Percentiles rank a stretch among this genome's conserved stretches.
phyloP scores from a whole-genome alignment of 75 land plant species.

The Larix kaempferi region DNA sequence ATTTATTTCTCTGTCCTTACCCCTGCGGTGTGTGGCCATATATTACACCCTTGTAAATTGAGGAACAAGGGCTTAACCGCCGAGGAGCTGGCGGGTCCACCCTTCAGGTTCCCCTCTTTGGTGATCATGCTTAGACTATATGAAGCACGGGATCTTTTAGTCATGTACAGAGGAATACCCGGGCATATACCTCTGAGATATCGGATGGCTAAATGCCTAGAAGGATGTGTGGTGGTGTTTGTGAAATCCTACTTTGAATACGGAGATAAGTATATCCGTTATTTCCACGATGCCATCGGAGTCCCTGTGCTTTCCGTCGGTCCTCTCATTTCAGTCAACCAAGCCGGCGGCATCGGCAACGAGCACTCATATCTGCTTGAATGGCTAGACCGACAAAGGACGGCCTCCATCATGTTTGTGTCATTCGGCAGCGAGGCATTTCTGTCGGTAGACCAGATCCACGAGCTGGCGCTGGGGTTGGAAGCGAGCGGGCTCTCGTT shows the following conservation, averaged over 20 bases:
- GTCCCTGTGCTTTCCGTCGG: neutral
- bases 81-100: neutral
- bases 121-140: neutral
- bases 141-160: neutral
- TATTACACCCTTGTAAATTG: neutral
- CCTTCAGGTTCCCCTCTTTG: neutral
- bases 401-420: slow-evolving; percentile 18
- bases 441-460: slow-evolving; percentile 8
- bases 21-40: neutral
- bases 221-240: neutral
- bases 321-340: neutral
- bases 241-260: neutral
- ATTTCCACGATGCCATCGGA: neutral
- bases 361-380: neutral
- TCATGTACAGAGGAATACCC: neutral
- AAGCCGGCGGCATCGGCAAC: neutral
- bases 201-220: neutral
- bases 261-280: neutral
- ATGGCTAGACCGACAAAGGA: slow-evolving; percentile 15
- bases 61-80: neutral
- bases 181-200: neutral
- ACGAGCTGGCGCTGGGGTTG: slow-evolving; percentile 19
- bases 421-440: slow-evolving; percentile 22
- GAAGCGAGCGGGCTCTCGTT: slow-evolving; percentile 17
- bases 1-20: neutral